Evolutionary conservation across 1,284 basidiomycete species (phyloP).

Genomic region (Heterobasidion irregulare): DNA sequence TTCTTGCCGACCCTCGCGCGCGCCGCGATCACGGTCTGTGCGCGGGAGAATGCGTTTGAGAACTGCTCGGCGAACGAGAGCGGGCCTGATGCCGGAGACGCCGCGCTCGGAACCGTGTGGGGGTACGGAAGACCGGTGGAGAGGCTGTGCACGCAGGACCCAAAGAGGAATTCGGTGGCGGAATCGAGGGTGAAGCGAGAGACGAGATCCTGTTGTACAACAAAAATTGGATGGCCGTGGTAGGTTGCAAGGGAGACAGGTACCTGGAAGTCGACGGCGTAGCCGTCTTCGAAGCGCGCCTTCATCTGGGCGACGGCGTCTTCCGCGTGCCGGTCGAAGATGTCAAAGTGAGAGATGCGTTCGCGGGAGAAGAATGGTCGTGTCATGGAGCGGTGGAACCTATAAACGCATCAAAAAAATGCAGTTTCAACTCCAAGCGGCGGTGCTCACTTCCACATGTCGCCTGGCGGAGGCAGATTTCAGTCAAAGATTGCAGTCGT

Average conservation of each 20-base stretch:
- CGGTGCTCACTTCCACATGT: constrained; percentile 20
- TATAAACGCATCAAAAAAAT: constrained; percentile 1
- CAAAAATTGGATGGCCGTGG: background rate
- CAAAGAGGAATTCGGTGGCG: background rate
- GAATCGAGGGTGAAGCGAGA: background rate
- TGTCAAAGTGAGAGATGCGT: constrained; percentile 15
- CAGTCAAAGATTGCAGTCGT: background rate
- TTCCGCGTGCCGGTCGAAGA: constrained; percentile 14
- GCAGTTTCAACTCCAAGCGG: background rate
- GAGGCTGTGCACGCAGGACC: background rate
- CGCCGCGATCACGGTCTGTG: constrained; percentile 7
- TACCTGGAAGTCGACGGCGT: constrained; percentile 17
- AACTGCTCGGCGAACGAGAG: constrained; percentile 18
- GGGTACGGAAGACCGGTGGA: background rate
- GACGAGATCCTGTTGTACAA: background rate
- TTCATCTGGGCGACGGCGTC: constrained; percentile 13
- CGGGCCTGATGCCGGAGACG: background rate
- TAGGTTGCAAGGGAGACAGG: background rate
- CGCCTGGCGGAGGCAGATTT: constrained; percentile 10
- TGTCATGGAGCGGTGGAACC: constrained; percentile 23
- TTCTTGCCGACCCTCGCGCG: constrained; percentile 23
- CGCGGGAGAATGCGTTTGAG: constrained; percentile 23
- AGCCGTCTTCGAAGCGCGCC: constrained; percentile 10
- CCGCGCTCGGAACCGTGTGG: background rate
- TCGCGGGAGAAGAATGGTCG: constrained; percentile 18